Percentiles rank a stretch among this genome's conserved stretches.
phyloP scores from a whole-genome alignment of 768 basidiomycete species.

The Boletus reticulatus region DNA sequence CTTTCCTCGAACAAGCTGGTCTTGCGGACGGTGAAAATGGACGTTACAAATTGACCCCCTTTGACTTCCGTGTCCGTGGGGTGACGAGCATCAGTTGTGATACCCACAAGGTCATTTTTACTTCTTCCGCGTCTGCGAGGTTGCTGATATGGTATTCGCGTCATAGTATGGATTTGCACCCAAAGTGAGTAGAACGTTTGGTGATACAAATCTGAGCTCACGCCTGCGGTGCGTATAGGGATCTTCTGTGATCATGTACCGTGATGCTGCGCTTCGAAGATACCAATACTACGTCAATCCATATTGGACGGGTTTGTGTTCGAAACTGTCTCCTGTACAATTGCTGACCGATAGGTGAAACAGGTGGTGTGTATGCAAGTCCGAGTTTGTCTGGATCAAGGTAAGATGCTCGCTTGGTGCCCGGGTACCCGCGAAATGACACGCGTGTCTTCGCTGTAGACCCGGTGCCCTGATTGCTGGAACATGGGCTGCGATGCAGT shows the following conservation, averaged over 20 bases:
- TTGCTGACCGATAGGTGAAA: background rate
- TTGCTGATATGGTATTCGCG: constrained; percentile 1
- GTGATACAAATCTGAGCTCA: background rate
- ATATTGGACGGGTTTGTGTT: constrained; percentile 64
- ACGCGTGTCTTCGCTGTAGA: constrained; percentile 35
- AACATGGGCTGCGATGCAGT: constrained; percentile 95
- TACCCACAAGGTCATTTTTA: constrained; percentile 75
- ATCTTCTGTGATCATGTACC: constrained; percentile 95
- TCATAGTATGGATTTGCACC: constrained; percentile 88
- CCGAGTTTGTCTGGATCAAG: constrained; percentile 89
- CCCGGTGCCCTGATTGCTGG: constrained; percentile 93
- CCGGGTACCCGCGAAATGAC: background rate
- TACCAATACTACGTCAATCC: constrained; percentile 88
- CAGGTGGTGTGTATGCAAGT: constrained; percentile 87
- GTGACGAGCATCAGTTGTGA: constrained; percentile 97
- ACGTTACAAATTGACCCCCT: constrained; percentile 57
- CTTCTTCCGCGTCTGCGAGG: background rate
- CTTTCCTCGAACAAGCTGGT: constrained; percentile 82
- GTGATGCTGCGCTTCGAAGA: constrained; percentile 66
- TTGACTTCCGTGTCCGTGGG: constrained; percentile 89
- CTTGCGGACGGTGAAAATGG: constrained; percentile 58
- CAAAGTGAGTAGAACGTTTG: constrained; percentile 51
- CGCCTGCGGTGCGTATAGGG: constrained; percentile 47
- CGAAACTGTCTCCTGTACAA: background rate
- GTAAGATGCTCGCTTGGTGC: constrained; percentile 38